Evolutionary conservation across 441 rosid genomes (phyloP).

Genomic region (Corymbia citriodora): DNA sequence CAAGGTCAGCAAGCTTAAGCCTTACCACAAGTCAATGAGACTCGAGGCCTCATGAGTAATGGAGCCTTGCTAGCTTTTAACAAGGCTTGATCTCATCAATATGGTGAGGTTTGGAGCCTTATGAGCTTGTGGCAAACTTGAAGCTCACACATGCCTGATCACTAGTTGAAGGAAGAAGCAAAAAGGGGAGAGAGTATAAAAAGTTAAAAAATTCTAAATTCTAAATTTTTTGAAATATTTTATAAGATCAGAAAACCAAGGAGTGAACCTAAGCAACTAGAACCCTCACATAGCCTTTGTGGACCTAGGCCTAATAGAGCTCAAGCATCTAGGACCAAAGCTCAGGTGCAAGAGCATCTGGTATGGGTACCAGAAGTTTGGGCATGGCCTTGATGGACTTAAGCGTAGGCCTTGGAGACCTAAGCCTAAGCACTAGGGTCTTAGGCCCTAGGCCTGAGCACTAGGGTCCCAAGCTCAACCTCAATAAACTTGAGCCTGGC

Average conservation of each 20-base stretch:
- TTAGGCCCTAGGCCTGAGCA: not conserved
- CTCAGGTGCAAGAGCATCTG: not conserved
- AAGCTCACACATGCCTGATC: not conserved
- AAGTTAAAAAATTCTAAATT: too few relatives aligned
- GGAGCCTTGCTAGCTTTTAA: not conserved
- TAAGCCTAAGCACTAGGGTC: not conserved
- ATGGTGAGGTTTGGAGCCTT: too few relatives aligned
- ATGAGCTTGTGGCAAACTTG: not conserved
- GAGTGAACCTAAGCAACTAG: not conserved
- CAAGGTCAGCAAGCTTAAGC: not conserved
- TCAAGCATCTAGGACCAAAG: not conserved
- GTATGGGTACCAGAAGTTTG: accelerated
- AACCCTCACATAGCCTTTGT: not conserved
- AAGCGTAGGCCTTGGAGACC: accelerated
- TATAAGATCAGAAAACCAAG: not conserved
- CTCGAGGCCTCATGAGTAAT: not conserved
- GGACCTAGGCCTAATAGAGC: not conserved
- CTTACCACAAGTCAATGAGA: not conserved
- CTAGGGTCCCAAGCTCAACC: not conserved
- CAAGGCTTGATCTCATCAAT: too few relatives aligned
- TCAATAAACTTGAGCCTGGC: not conserved
- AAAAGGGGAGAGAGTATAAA: accelerated
- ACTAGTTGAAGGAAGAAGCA: not conserved
- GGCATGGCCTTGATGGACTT: accelerated
- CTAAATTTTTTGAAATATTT: too few relatives aligned